These are phyloP conservation scores for Pseudogymnoascus sp. DNA, from an alignment of 2,329 filamentous ascomycete species.

Conservation along the genomic window DNA sequence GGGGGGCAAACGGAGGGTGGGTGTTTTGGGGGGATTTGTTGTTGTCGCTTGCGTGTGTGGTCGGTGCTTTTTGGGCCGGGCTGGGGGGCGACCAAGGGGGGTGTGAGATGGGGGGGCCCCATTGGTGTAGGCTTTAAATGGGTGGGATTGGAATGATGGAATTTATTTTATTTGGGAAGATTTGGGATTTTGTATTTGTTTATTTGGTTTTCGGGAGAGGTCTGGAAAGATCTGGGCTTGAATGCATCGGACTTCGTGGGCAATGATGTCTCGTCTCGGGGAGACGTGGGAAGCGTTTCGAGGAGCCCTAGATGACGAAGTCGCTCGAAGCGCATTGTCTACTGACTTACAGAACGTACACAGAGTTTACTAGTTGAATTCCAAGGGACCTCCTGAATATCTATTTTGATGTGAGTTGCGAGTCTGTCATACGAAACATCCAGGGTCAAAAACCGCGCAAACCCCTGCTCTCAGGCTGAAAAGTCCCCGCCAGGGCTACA, in stretches of 20 bases:
- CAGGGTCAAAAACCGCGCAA: background rate
- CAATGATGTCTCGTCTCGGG: background rate
- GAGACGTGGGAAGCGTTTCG: background rate
- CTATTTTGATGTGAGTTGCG: background rate
- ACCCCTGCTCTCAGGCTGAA: background rate
- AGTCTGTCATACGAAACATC: background rate
- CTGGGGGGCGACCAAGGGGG: background rate
- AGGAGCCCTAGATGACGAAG: background rate
- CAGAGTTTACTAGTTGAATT: background rate
- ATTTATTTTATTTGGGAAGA: background rate
- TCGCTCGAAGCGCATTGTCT: background rate
- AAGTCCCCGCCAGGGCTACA: background rate
- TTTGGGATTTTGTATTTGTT: background rate
- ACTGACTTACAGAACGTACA: background rate
- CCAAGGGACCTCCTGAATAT: constrained; percentile 7
- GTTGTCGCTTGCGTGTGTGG: constrained; percentile 2
- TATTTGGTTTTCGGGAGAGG: background rate
- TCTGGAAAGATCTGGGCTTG: background rate
- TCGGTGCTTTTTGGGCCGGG: constrained; percentile 4
- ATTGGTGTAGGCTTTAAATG: background rate
- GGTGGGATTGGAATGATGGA: background rate
- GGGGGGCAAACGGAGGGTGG: constrained; percentile 1
- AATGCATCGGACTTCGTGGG: background rate
- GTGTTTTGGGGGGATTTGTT: constrained; percentile 1
- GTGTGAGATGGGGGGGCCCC: background rate